Base-by-base conservation (phyloP, 208 protist genomes). In the Naegleria gruberi region DNA sequence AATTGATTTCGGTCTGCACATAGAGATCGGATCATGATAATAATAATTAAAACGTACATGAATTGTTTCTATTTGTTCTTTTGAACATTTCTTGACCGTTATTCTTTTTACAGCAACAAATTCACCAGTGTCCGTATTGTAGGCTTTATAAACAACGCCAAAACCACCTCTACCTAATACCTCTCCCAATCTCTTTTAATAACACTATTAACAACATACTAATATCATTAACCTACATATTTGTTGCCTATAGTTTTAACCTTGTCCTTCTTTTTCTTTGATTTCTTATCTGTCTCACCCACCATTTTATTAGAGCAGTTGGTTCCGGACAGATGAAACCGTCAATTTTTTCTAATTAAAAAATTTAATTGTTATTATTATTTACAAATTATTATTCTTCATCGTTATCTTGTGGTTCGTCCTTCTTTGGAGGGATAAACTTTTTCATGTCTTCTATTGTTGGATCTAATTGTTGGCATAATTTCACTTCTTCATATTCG, bases 91-190 rank as follows among this genome's bases (percentile, higher is more conserved):
- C 46, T 89, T 42, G 1, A 94, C 26, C 23, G 83, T 81, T 2
- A 96, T 89, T 82, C 92, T 90, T 89, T 96, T 96, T 41, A 96
- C 94, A 23, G 95, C 95, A 19, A 96, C 94, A 34, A 94, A 90
- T 57, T 91, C 82, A 23, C 95, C 95, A 4, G 91, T 94, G 19
- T 93, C 85, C 30, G 88, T 93, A 91, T 95, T 92, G 34, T 95
- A 90, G 3, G 88, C 93, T 86, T 92, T 91, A 91, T 95, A 96
- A 34, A 96, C 95, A 6, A 43, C 77, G 41, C 94, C 95, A 46
- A 93, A 94, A 41, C 90, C 93, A 40, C 94, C 94, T 37, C 84
- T 84, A 34, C 94, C 94, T 23, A 95, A 73, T 26, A 86, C 43
- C 34, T 92, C 91, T 6, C 65, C 65, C 30, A 77, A 77, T 37